phyloP scores from a whole-genome alignment of 1,284 basidiomycete species.

The Phaffia rhodozyma region DNA sequence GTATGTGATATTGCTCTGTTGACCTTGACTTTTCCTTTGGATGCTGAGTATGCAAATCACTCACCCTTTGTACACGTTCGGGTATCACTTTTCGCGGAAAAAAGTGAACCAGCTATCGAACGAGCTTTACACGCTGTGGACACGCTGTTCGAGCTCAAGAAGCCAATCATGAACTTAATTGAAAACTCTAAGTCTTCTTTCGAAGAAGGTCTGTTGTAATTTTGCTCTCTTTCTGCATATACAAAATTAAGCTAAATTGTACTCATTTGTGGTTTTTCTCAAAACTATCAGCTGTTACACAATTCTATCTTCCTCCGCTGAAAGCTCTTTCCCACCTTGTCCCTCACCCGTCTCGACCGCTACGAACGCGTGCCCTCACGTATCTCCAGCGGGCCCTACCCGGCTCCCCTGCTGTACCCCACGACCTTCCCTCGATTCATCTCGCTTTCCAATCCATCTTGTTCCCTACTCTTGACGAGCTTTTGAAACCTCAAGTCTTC shows the following conservation, averaged over 20 bases:
- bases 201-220: constrained; percentile 40
- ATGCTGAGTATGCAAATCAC: too few relatives aligned
- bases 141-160: constrained; percentile 59
- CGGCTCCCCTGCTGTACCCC: constrained; percentile 52
- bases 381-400: constrained; percentile 80
- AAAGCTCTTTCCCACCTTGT: constrained; percentile 71
- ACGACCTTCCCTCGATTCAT: constrained; percentile 51
- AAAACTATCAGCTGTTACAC: constrained; percentile 54
- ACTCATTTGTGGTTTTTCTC: constrained; percentile 23
- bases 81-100: not conserved
- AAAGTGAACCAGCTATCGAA: constrained; percentile 60
- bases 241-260: constrained; percentile 18
- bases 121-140: constrained; percentile 74
- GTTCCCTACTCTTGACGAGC: constrained; percentile 84
- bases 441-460: constrained; percentile 81
- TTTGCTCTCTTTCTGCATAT: not conserved
- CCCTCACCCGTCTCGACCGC: constrained; percentile 67
- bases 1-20: too few relatives aligned
- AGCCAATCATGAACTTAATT: constrained; percentile 47
- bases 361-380: constrained; percentile 70
- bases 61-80: too few relatives aligned
- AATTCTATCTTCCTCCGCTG: constrained; percentile 67
- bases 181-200: constrained; percentile 40
- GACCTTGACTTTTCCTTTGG: too few relatives aligned
- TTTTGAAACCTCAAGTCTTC: constrained; percentile 73